These are phyloP conservation scores for Auricularia auricula-judae DNA, from an alignment of 768 basidiomycete species.

Conservation along the genomic window DNA sequence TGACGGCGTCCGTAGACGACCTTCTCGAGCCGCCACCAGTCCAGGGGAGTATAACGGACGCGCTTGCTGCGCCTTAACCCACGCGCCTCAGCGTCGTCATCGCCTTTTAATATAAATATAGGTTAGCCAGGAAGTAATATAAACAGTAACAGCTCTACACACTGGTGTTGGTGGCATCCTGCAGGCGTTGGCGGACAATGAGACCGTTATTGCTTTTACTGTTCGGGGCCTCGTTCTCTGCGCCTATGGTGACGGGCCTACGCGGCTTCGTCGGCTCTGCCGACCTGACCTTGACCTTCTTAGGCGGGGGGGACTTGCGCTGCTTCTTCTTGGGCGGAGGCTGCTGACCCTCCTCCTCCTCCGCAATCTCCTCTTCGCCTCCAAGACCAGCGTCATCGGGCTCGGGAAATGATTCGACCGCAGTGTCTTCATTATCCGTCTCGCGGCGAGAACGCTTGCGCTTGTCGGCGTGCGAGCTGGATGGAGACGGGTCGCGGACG, in stretches of 20 bases:
- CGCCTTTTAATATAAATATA: background rate
- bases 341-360: background rate
- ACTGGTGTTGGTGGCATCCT: background rate
- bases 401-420: background rate
- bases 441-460: background rate
- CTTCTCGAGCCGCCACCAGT: slow-evolving; percentile 90
- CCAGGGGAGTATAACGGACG: slow-evolving; percentile 59
- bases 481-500: background rate
- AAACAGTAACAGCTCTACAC: background rate
- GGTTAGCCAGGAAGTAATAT: background rate
- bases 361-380: background rate
- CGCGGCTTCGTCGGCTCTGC: too few species aligned
- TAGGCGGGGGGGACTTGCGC: background rate
- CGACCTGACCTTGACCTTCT: background rate
- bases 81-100: slow-evolving; percentile 18
- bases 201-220: background rate
- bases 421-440: background rate
- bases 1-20: slow-evolving; percentile 63
- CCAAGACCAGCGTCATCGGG: background rate
- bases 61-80: slow-evolving; percentile 66
- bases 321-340: background rate
- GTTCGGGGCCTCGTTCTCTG: background rate
- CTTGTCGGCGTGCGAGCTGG: background rate
- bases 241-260: background rate
- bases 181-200: background rate